Percentiles rank a stretch among this genome's conserved stretches.
These are phyloP conservation scores for Phialophora macrospora DNA, from an alignment of 2,329 filamentous ascomycete genomes.

Conservation along the genomic window DNA sequence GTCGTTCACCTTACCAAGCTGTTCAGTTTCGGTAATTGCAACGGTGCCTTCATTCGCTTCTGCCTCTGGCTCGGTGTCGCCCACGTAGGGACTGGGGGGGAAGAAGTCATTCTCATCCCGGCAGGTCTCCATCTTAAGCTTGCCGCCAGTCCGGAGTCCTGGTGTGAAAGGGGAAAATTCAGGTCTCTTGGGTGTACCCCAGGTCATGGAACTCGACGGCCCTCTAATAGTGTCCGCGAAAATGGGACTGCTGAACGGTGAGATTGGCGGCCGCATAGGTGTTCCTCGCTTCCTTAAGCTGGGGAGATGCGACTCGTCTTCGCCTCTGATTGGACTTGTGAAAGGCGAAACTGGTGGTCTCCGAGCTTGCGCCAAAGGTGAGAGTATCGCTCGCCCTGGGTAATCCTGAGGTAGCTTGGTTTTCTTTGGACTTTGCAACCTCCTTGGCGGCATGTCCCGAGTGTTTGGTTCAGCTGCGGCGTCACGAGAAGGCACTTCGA, in stretches of 20 bases:
- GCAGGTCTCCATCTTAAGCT: slow-evolving; percentile 22
- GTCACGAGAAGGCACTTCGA: slow-evolving; percentile 19
- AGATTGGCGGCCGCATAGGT: slow-evolving; percentile 27
- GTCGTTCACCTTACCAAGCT: background rate
- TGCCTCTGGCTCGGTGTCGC: background rate
- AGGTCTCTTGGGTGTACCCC: slow-evolving; percentile 23
- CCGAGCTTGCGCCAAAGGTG: slow-evolving; percentile 31
- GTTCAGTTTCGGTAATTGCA: slow-evolving; percentile 2
- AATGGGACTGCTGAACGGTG: slow-evolving; percentile 25
- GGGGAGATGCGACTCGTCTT: slow-evolving; percentile 3
- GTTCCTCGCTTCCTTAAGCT: slow-evolving; percentile 4
- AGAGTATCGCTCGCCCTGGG: slow-evolving; percentile 26
- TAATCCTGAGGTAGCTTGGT: slow-evolving; percentile 17
- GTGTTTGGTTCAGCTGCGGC: background rate
- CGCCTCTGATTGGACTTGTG: slow-evolving; percentile 26
- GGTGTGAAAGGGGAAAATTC: slow-evolving; percentile 30
- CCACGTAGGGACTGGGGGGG: slow-evolving; percentile 1
- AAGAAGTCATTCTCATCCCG: slow-evolving; percentile 8
- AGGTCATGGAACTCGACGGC: background rate
- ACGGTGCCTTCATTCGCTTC: background rate
- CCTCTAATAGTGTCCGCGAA: background rate
- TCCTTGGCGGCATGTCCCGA: slow-evolving; percentile 20
- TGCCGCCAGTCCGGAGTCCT: slow-evolving; percentile 22
- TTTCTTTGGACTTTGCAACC: slow-evolving; percentile 4
- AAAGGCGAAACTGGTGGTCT: slow-evolving; percentile 32